A percentile compares a stretch with the other conserved stretches of the same genome.
Conservation (phyloP, 2,329 filamentous ascomycete species). For the Hortaea werneckii region DNA sequence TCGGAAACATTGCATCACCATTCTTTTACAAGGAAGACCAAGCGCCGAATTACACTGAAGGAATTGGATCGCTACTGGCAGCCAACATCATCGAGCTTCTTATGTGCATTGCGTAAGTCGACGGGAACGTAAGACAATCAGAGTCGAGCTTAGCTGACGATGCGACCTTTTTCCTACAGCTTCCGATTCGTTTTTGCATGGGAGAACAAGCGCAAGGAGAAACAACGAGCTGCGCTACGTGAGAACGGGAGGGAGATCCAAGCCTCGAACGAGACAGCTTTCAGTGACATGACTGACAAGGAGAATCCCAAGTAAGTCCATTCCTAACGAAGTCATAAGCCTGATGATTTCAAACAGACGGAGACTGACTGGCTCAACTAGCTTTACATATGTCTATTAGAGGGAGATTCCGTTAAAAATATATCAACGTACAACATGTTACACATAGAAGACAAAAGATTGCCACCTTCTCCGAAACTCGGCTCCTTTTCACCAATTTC, state of each 20-base stretch:
- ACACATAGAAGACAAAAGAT: no score
- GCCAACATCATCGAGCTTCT: constrained; percentile 43
- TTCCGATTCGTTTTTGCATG: constrained; percentile 39
- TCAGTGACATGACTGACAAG: constrained; percentile 43
- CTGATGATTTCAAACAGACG: background rate
- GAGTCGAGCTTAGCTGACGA: no score
- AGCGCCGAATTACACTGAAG: constrained; percentile 39
- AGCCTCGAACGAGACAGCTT: constrained; percentile 42
- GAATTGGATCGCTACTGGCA: constrained; percentile 49
- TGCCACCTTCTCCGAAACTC: no score
- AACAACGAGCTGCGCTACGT: constrained; percentile 31
- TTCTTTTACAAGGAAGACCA: constrained; percentile 53
- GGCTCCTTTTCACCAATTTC: no score
- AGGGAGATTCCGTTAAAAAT: background rate
- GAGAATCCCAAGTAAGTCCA: constrained; percentile 3
- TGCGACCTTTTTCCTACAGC: no score
- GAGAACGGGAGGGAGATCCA: constrained; percentile 37
- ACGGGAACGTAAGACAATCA: no score
- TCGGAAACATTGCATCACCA: constrained; percentile 50
- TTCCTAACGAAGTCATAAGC: background rate
- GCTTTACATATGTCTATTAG: constrained; percentile 28
- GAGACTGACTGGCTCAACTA: constrained; percentile 34
- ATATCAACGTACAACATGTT: no score
- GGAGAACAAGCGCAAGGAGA: constrained; percentile 40
- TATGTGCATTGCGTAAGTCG: constrained; percentile 26